Base-by-base conservation (phyloP, 2,329 filamentous ascomycete genomes). In the Calonectria crousiana region DNA sequence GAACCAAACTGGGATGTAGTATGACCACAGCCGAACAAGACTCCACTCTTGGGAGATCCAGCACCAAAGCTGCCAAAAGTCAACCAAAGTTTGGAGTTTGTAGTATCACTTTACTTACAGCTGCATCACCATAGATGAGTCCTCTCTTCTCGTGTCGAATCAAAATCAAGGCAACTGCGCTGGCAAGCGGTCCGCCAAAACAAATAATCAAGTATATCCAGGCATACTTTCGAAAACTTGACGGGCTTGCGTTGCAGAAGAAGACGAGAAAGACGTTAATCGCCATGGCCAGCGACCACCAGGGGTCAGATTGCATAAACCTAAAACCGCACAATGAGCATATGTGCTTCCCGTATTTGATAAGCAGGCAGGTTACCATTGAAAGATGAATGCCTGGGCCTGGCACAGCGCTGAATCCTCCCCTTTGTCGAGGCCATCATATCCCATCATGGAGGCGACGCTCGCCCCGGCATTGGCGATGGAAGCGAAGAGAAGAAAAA, bases 211-310 rank as follows among this genome's bases (percentile, higher is more conserved):
- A 88, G 81, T 96, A 96, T 62, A 91, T 89, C 89, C 93, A 94
- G 67, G 92, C 88, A 79, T 94, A 94, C 65, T 90, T 90, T 20
- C 90, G 89, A 80, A 95, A 95, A 67, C 92, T 91, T 1, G 91
- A 91, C 0, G 90, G 89, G 62, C 88, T 88, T 13, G 88, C 89
- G 23, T 89, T 87, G 80, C 86, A 86, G 83, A 91, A 92, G 80
- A 92, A 91, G 51, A 92, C 90, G 65, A 96, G 88, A 81, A 93
- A 95, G 70, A 96, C 94, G 77, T 96, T 96, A 79, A 93, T 88
- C 0, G 94, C 93, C 94, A 96, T 96, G 75, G 93, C 93, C 78
- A 95, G 91, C 0, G 93, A 94, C 93, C 93, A 95, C 85, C 93
- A 89, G 0, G 93, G 91, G 83, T 95, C 93, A 4, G 93, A 93